A percentile compares a stretch with the other conserved stretches of the same genome.
Conservation (phyloP, 192 early-diverging fungal species). For the Kickxella alabastrina region DNA sequence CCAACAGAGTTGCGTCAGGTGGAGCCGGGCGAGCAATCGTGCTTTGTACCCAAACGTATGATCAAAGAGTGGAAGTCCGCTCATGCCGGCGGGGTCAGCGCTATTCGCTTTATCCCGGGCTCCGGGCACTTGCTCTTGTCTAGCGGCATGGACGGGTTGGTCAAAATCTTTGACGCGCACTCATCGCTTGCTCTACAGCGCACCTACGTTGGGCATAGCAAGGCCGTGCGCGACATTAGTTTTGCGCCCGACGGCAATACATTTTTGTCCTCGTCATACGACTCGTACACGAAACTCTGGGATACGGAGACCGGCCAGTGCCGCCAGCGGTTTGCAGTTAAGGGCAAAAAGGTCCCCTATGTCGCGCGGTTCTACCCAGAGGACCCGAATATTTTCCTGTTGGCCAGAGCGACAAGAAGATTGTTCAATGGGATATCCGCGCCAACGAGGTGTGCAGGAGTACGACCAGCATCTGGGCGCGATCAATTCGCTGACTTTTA, state of each 20-base stretch:
- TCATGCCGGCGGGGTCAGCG: constrained; percentile 86
- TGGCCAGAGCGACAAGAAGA: constrained; percentile 91
- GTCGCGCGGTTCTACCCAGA: constrained; percentile 92
- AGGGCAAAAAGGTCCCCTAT: constrained; percentile 69
- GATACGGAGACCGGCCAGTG: constrained; percentile 97
- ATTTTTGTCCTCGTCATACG: constrained; percentile 88
- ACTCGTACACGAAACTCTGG: constrained; percentile 93
- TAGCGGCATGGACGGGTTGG: constrained; percentile 88
- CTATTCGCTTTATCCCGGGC: constrained; percentile 86
- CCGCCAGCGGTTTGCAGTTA: constrained; percentile 65
- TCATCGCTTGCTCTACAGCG: constrained; percentile 80
- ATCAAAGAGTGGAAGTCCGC: constrained; percentile 89
- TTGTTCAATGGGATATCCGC: constrained; percentile 79
- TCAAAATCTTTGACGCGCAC: constrained; percentile 98
- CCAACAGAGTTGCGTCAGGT: constrained; percentile 77
- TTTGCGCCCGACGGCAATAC: constrained; percentile 82
- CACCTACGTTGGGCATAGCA: constrained; percentile 87
- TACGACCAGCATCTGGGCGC: constrained; percentile 97
- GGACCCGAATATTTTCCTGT: constrained; percentile 84
- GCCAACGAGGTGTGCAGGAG: constrained; percentile 80
- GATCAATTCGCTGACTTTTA: constrained; percentile 95
- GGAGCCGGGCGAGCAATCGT: constrained; percentile 73
- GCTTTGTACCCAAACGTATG: constrained; percentile 80
- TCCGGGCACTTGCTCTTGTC: constrained; percentile 88
- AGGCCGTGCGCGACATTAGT: constrained; percentile 86